phyloP scores from a whole-genome alignment of 495 filamentous ascomycete species.

The Rostrohypoxylon terebratum region DNA sequence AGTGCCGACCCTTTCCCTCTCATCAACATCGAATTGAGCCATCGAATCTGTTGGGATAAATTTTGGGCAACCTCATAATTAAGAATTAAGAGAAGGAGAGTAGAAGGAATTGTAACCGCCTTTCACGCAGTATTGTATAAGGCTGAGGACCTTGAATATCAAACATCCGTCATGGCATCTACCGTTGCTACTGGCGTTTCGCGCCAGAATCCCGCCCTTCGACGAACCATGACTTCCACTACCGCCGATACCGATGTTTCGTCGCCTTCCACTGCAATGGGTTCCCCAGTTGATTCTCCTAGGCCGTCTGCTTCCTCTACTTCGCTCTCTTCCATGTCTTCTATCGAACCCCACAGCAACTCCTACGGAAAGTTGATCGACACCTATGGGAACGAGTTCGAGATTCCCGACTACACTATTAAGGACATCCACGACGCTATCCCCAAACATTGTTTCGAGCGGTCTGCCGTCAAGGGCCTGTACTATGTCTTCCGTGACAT shows the following conservation, averaged over 20 bases:
- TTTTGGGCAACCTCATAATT: slow-evolving; percentile 1
- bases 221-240: slow-evolving; percentile 53
- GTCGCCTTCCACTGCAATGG: slow-evolving; percentile 69
- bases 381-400: slow-evolving; percentile 79
- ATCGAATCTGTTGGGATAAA: background rate
- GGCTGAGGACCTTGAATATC: background rate
- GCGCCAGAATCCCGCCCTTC: slow-evolving; percentile 55
- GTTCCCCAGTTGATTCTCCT: slow-evolving; percentile 76
- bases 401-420: slow-evolving; percentile 80
- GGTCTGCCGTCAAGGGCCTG: slow-evolving; percentile 71
- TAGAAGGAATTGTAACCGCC: background rate
- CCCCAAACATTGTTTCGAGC: slow-evolving; percentile 83
- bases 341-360: slow-evolving; percentile 55
- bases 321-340: slow-evolving; percentile 89
- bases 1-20: background rate
- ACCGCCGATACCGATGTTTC: slow-evolving; percentile 60
- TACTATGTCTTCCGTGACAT: slow-evolving; percentile 79
- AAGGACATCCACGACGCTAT: slow-evolving; percentile 86
- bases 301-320: slow-evolving; percentile 85
- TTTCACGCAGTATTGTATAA: no score
- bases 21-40: background rate
- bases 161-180: slow-evolving; percentile 54
- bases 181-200: slow-evolving; percentile 51
- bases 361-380: slow-evolving; percentile 71
- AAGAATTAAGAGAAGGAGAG: background rate